These are phyloP conservation scores for Ampelomyces quisqualis DNA, from an alignment of 2,329 filamentous ascomycete species.

Conservation along the genomic window DNA sequence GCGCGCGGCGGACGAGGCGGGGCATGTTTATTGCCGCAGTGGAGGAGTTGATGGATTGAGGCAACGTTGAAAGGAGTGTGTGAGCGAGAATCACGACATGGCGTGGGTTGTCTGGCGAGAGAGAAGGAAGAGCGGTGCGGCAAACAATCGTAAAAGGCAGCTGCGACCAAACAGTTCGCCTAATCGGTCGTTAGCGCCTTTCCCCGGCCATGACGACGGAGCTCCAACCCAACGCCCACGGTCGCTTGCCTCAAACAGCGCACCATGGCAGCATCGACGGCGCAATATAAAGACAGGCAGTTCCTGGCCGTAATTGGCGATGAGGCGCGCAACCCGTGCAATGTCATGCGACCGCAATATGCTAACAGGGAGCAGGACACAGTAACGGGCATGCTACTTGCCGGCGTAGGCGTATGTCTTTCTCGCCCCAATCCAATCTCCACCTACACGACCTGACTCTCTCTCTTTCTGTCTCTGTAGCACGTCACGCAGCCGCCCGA, in stretches of 20 bases:
- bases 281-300: slow-evolving; percentile 76
- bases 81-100: slow-evolving; percentile 26
- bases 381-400: slow-evolving; percentile 90
- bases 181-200: slow-evolving; percentile 19
- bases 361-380: slow-evolving; percentile 67
- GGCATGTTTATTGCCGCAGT: slow-evolving; percentile 56
- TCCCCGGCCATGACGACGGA: slow-evolving; percentile 30
- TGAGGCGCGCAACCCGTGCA: slow-evolving; percentile 61
- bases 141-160: slow-evolving; percentile 11
- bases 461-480: too few relatives aligned
- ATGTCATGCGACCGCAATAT: neutral
- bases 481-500: slow-evolving; percentile 89
- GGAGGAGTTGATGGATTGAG: neutral
- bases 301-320: slow-evolving; percentile 98
- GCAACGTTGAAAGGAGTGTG: neutral
- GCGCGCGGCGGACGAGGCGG: slow-evolving; percentile 76
- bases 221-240: slow-evolving; percentile 19
- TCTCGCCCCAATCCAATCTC: neutral
- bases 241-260: slow-evolving; percentile 14
- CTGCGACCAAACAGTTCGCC: slow-evolving; percentile 25
- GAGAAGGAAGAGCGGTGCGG: slow-evolving; percentile 10
- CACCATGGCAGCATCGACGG: slow-evolving; percentile 60
- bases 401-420: slow-evolving; percentile 80
- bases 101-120: slow-evolving; percentile 12
- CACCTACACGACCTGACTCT: neutral